These are phyloP conservation scores for Rhizopogon vulgaris DNA, from an alignment of 768 basidiomycete species.

Conservation along the genomic window DNA sequence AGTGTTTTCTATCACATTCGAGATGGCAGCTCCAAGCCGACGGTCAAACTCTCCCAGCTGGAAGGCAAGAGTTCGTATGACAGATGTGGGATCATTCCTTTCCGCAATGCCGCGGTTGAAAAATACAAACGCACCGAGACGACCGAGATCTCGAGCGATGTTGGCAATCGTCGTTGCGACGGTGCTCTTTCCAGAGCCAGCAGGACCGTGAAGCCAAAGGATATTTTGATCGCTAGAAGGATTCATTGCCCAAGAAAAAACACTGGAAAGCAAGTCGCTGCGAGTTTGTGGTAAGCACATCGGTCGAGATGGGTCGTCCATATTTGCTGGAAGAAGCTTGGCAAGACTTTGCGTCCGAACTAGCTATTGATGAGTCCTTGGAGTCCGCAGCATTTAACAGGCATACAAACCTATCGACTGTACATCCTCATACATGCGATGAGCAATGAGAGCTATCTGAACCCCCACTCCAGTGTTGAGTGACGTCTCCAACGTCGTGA, in stretches of 20 bases:
- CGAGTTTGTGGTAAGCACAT: conserved; percentile 27
- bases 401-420: conserved; percentile 16
- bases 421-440: conserved; percentile 23
- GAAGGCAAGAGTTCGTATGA: conserved; percentile 30
- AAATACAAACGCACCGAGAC: conserved; percentile 30
- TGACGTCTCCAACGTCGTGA: conserved; percentile 19
- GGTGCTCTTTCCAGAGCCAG: conserved; percentile 32
- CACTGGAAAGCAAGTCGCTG: conserved; percentile 20
- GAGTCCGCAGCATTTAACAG: background rate
- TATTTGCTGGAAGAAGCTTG: conserved; percentile 23
- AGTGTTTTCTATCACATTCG: conserved; percentile 16
- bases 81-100: conserved; percentile 21
- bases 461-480: conserved; percentile 19
- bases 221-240: conserved; percentile 17
- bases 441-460: conserved; percentile 20
- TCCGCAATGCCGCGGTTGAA: conserved; percentile 26
- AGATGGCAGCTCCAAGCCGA: conserved; percentile 22
- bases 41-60: conserved; percentile 28
- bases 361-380: conserved; percentile 1
- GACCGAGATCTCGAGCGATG: conserved; percentile 23
- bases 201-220: conserved; percentile 30
- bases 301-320: conserved; percentile 19
- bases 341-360: conserved; percentile 15
- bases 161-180: conserved; percentile 30
- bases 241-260: conserved; percentile 18